Conservation (phyloP, 2,329 filamentous ascomycete genomes). For the Leptographium wingfieldii region DNA sequence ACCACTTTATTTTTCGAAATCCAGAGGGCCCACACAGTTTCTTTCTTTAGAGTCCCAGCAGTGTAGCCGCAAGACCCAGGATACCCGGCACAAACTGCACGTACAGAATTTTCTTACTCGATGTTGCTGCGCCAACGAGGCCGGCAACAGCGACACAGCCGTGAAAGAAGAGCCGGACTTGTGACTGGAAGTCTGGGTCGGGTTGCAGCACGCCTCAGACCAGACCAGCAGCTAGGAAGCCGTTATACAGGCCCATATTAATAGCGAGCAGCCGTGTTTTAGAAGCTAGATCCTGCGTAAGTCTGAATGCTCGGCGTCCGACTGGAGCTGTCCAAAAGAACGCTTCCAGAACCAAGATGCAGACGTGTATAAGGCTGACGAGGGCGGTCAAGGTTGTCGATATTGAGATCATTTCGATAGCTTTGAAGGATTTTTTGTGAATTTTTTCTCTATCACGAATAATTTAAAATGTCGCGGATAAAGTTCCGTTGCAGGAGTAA, state of each 20-base stretch:
- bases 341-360: slow-evolving; percentile 37
- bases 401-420: slow-evolving; percentile 9
- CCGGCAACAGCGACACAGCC: slow-evolving; percentile 32
- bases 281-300: slow-evolving; percentile 31
- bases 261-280: slow-evolving; percentile 31
- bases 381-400: slow-evolving; percentile 20
- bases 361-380: slow-evolving; percentile 30
- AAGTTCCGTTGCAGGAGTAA: too few relatives aligned
- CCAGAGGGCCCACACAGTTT: too few relatives aligned
- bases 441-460: not conserved
- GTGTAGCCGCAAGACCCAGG: slow-evolving; percentile 19
- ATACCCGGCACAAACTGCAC: slow-evolving; percentile 28
- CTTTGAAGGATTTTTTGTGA: not conserved
- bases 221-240: slow-evolving; percentile 36
- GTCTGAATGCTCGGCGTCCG: slow-evolving; percentile 30
- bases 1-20: too few relatives aligned
- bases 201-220: slow-evolving; percentile 35
- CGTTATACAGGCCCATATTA: slow-evolving; percentile 41
- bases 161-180: slow-evolving; percentile 36
- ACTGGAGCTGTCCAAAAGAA: slow-evolving; percentile 35
- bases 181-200: slow-evolving; percentile 24
- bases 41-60: slow-evolving; percentile 7
- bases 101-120: slow-evolving; percentile 26
- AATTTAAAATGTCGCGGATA: too few relatives aligned
- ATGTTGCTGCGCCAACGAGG: slow-evolving; percentile 29